A percentile compares a stretch with the other conserved stretches of the same genome.
These are phyloP conservation scores for Botryotinia globosa DNA, from an alignment of 2,329 filamentous ascomycete species.

Conservation along the genomic window DNA sequence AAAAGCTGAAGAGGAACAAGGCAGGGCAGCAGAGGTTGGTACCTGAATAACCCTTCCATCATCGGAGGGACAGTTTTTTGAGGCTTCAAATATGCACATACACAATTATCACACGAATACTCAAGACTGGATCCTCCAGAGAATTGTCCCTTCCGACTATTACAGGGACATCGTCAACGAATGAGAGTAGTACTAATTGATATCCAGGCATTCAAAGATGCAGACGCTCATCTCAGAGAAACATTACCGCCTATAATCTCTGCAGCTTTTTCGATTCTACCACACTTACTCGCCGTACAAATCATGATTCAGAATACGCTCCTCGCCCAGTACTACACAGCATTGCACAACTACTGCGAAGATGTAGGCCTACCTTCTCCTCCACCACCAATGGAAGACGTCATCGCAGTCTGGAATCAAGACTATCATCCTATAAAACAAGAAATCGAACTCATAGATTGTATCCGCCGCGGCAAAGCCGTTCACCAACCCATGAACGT, in stretches of 20 bases:
- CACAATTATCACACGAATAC: neutral
- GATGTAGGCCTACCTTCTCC: slow-evolving; percentile 68
- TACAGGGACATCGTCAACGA: slow-evolving; percentile 22
- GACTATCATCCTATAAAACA: slow-evolving; percentile 62
- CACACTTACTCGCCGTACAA: slow-evolving; percentile 66
- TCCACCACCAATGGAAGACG: slow-evolving; percentile 67
- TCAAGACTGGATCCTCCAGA: neutral
- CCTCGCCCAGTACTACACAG: slow-evolving; percentile 75
- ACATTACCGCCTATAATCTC: slow-evolving; percentile 69
- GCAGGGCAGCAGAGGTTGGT: slow-evolving; percentile 60
- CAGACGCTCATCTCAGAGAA: slow-evolving; percentile 70
- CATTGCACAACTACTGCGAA: slow-evolving; percentile 69
- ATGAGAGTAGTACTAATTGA: slow-evolving; percentile 22
- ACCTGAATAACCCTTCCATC: neutral
- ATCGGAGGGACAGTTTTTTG: neutral
- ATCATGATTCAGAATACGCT: slow-evolving; percentile 75
- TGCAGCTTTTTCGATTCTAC: slow-evolving; percentile 70
- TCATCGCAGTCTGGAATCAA: slow-evolving; percentile 63
- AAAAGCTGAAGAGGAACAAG: slow-evolving; percentile 70
- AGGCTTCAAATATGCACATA: neutral
- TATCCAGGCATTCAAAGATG: slow-evolving; percentile 64
- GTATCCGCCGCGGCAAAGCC: slow-evolving; percentile 66
- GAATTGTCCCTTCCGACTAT: neutral
- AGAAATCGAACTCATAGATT: slow-evolving; percentile 63
- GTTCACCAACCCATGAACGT: slow-evolving; percentile 51